Conservation (phyloP, 1,284 basidiomycete species). For the Irpex sp. region DNA sequence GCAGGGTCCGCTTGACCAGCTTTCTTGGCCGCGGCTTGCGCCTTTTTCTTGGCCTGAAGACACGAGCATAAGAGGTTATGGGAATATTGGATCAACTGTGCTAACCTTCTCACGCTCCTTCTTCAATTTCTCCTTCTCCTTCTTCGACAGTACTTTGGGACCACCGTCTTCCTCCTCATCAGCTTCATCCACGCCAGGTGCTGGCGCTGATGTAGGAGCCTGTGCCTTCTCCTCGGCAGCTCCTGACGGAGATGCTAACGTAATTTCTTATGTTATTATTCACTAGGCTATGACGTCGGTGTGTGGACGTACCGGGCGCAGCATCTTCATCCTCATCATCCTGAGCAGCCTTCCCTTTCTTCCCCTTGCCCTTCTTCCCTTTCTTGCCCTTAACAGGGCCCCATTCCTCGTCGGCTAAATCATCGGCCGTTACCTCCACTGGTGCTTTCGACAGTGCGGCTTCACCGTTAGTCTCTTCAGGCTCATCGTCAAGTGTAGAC, state of each 20-base stretch:
- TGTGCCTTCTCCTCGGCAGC: conserved; percentile 23
- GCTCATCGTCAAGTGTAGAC: conserved; percentile 21
- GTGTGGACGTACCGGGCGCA: conserved; percentile 9
- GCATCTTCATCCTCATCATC: conserved; percentile 29
- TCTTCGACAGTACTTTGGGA: conserved; percentile 75
- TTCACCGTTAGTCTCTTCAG: conserved; percentile 1
- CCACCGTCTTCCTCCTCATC: conserved; percentile 44
- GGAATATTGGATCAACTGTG: not conserved
- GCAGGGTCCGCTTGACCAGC: conserved; percentile 27
- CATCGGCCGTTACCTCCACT: conserved; percentile 55
- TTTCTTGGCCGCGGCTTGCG: conserved; percentile 87
- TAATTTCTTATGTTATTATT: not conserved
- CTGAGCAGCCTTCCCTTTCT: conserved; percentile 46
- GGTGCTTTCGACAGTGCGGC: conserved; percentile 22
- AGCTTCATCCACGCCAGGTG: conserved; percentile 25
- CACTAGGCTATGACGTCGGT: too few species aligned
- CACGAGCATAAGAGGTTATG: not conserved
- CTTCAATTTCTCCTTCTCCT: conserved; percentile 92
- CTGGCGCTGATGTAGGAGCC: conserved; percentile 14
- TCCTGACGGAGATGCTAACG: conserved; percentile 13
- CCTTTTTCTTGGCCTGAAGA: conserved; percentile 91
- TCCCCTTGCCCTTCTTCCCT: conserved; percentile 52
- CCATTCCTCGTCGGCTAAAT: conserved; percentile 68
- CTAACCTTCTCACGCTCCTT: conserved; percentile 90
- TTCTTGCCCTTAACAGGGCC: conserved; percentile 56